Percentiles rank a stretch among this genome's conserved stretches.
Conservation (phyloP, 495 filamentous ascomycete genomes). For the Podospora tetraspora region DNA sequence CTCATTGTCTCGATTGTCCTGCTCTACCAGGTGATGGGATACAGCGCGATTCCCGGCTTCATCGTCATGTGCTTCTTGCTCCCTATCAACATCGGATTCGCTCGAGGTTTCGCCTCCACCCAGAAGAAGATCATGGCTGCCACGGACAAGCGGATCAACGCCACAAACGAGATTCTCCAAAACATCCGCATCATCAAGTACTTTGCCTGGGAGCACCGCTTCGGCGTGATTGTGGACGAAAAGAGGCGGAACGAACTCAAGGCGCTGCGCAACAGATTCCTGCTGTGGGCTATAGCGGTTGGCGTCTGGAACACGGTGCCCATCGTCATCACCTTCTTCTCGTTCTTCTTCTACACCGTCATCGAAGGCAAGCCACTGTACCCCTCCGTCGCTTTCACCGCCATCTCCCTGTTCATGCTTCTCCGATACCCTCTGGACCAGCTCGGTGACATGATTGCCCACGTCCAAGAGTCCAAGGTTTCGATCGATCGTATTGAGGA, state of each 20-base stretch:
- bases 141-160: conserved; percentile 93
- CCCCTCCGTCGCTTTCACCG: conserved; percentile 93
- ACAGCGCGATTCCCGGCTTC: conserved; percentile 91
- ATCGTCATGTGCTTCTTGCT: conserved; percentile 84
- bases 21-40: conserved; percentile 83
- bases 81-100: conserved; percentile 83
- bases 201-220: conserved; percentile 97
- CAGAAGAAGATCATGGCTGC: conserved; percentile 90
- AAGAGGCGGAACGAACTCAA: conserved; percentile 75
- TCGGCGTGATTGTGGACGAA: conserved; percentile 79
- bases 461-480: conserved; percentile 95
- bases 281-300: conserved; percentile 85
- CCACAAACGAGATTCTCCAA: conserved; percentile 93
- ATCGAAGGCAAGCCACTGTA: conserved; percentile 85
- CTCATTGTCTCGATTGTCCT: conserved; percentile 64
- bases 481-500: conserved; percentile 95
- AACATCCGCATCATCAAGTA: conserved; percentile 99
- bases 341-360: conserved; percentile 88
- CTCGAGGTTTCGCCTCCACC: conserved; percentile 71
- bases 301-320: conserved; percentile 97
- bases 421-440: conserved; percentile 93
- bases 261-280: conserved; percentile 73
- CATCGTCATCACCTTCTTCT: conserved; percentile 90
- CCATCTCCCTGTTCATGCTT: conserved; percentile 92
- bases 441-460: conserved; percentile 97